Evolutionary conservation across 2,329 filamentous ascomycete genomes (phyloP), one percentile per base, ranked within the genome.

Genomic region (Fusarium chaquense): DNA sequence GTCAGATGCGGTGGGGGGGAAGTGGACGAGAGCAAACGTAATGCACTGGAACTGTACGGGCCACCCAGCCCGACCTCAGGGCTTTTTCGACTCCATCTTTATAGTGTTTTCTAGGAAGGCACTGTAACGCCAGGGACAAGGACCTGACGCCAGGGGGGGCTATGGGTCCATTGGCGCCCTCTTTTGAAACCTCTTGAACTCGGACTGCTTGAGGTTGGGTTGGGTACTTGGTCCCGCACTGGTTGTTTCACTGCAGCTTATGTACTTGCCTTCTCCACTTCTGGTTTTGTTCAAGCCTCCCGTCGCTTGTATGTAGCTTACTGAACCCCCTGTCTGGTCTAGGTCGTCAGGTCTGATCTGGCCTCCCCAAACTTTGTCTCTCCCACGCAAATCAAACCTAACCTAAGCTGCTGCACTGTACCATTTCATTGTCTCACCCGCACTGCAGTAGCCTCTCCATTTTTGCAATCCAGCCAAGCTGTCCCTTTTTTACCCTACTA

Each of bases 381-480:
- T 70, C 67, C 62, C 62, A 70, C 67, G 63, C 44, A 40, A 63
- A 52, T 53, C 55, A 50, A 49, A 54, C 43, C 41, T 44, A 40
- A 26, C 43, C 55, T 47, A 59, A 49, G 36, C 40, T 24, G 44
- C 44, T 44, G 36, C 16, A 43, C 28, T 46, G 33, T 24, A 47
- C 28, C 35, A 63, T 57, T 43, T 65, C 65, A 58, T 58, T 65
- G 58, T 65, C 67, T 57, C 64, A 44, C 55, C 26, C 54, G 62
- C 59, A 58, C 62, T 66, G 58, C 61, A 61, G 58, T 60, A 58
- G 62, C 70, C 65, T 67, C 60, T 60, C 64, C 68, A 60, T 69
- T 56, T 65, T 67, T 62, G 50, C 68, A 72, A 70, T 62, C 58
- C 72, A 73, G 72, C 70, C 72, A 74, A 74, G 69, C 64, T 74